Percentiles rank a stretch among this genome's conserved stretches.
phyloP scores from a whole-genome alignment of 2,329 filamentous ascomycete genomes.

The Alternaria tenuissima region DNA sequence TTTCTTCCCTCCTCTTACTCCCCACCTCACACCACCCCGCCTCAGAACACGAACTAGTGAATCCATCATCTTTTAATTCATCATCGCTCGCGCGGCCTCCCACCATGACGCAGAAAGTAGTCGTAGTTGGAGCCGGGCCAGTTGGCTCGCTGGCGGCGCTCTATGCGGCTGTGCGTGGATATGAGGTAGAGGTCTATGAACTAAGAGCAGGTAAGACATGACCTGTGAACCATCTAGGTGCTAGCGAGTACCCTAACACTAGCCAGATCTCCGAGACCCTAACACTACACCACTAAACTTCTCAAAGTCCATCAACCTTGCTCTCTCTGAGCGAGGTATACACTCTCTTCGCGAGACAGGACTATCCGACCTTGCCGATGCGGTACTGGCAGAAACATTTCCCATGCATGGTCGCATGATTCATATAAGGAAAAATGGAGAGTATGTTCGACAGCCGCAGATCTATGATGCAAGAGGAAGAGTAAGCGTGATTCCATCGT shows the following conservation, averaged over 20 bases:
- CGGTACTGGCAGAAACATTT: conserved; percentile 79
- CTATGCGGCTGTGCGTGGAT: conserved; percentile 87
- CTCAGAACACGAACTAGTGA: not conserved
- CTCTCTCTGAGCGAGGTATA: conserved; percentile 91
- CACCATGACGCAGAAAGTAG: conserved; percentile 67
- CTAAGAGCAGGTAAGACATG: conserved; percentile 77
- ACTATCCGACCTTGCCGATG: conserved; percentile 72
- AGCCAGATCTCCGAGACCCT: conserved; percentile 82
- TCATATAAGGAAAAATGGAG: conserved; percentile 73
- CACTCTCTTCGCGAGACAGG: conserved; percentile 80
- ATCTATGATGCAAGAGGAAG: conserved; percentile 88
- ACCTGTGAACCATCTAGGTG: conserved; percentile 3
- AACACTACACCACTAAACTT: conserved; percentile 89
- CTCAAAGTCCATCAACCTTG: conserved; percentile 97
- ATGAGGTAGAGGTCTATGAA: conserved; percentile 94
- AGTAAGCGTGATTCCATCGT: conserved; percentile 61
- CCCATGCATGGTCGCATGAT: conserved; percentile 98
- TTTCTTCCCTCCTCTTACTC: not conserved
- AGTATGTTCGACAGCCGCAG: conserved; percentile 80
- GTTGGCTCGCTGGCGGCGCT: conserved; percentile 91
- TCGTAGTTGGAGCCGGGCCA: conserved; percentile 90
- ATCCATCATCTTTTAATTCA: not conserved
- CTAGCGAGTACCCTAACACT: conserved; percentile 6
- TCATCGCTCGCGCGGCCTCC: not conserved
- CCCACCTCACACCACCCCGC: not conserved